Base-by-base conservation (phyloP, 352 stramenopile genomes). In the Thraustochytrium sp. region DNA sequence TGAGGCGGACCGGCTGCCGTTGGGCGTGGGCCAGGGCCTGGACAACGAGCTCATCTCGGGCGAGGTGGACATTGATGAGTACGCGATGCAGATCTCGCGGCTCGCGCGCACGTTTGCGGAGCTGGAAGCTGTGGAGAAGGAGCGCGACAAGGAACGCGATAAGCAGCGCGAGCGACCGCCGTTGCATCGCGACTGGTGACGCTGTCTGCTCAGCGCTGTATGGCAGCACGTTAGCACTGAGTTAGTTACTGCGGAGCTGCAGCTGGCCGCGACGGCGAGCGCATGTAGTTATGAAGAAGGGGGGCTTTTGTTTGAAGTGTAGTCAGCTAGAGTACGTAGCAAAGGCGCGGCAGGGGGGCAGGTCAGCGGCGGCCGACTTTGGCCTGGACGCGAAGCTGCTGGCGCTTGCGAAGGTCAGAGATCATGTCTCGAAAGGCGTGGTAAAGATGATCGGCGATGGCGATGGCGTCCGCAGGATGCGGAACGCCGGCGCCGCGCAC, bases 41-140 rank as follows among this genome's bases (percentile, higher is more conserved):
- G 68, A 80, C 44, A 80, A 64, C 49, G 31, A 53, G 18, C 68
- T 80, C 37, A 46, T 80, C 21, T 46, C 23, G 26, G 68, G 68
- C 23, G 53, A 64, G 48, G 40, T 80, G 11, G 68, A 80, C 53
- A 26, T 80, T 26, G 68, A 80, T 44, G 44, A 61, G 31, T 80
- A 80, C 23, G 42, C 68, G 4, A 8, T 55, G 68, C 42, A 63
- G 16, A 80, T 80, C 26, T 61, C 68, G 23, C 34, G 42, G 0
- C 68, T 80, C 42, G 68, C 68, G 26, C 48, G 40, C 4, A 80
- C 68, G 2, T 80, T 55, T 75, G 40, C 34, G 2, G 68, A 80
- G 31, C 31, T 61, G 23, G 31, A 80, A 34, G 53, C n/a, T n/a
- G n/a, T n/a, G n/a, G n/a, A n/a, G n/a, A n/a, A n/a, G n/a, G n/a